These are phyloP conservation scores for Pseudocercospora macadamiae DNA, from an alignment of 2,329 filamentous ascomycete species.

Conservation along the genomic window DNA sequence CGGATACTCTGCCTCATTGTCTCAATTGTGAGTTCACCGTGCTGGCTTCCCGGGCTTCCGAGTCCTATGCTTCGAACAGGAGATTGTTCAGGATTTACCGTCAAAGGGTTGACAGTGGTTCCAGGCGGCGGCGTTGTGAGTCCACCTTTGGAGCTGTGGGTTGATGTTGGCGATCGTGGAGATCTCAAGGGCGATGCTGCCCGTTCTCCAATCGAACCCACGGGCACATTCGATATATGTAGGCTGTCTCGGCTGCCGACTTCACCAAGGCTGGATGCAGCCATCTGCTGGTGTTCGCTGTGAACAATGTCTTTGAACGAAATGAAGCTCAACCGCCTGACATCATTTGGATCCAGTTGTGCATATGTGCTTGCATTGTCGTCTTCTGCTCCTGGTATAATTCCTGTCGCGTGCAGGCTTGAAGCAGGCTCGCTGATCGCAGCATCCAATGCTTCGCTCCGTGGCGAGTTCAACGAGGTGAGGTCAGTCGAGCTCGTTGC, in stretches of 20 bases:
- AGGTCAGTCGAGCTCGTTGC: constrained; percentile 35
- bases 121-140: constrained; percentile 54
- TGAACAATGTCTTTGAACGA: constrained; percentile 96
- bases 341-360: constrained; percentile 74
- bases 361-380: constrained; percentile 77
- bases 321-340: constrained; percentile 88
- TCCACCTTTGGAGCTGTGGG: constrained; percentile 23
- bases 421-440: constrained; percentile 56
- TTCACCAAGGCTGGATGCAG: constrained; percentile 42
- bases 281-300: constrained; percentile 62
- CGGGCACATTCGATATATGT: constrained; percentile 46
- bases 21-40: constrained; percentile 81
- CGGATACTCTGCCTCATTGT: constrained; percentile 90
- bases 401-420: constrained; percentile 81
- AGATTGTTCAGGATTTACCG: constrained; percentile 23
- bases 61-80: constrained; percentile 23
- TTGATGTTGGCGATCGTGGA: constrained; percentile 50
- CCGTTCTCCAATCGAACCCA: constrained; percentile 54
- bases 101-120: constrained; percentile 31
- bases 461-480: constrained; percentile 28
- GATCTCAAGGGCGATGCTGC: constrained; percentile 82
- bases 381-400: constrained; percentile 63
- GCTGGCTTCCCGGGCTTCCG: constrained; percentile 34
- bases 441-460: constrained; percentile 5
- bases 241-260: constrained; percentile 70